These are phyloP conservation scores for Biscutella auriculata DNA, from an alignment of 441 rosid genomes.

Conservation along the genomic window DNA sequence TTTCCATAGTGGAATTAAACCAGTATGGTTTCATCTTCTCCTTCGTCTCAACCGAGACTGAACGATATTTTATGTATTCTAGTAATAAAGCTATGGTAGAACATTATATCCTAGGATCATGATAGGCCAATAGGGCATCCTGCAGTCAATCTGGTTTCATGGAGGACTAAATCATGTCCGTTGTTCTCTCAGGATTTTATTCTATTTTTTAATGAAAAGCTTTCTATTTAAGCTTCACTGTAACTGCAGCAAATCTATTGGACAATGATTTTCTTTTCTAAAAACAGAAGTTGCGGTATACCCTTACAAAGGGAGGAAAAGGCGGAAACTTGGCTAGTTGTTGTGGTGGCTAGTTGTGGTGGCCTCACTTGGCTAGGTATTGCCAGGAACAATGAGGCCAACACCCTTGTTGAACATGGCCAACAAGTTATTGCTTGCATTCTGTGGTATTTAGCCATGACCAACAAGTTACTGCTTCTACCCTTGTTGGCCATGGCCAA, in stretches of 20 bases:
- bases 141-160: background rate
- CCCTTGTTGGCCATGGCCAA: too few species aligned
- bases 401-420: too few species aligned
- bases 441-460: too few species aligned
- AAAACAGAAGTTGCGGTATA: background rate
- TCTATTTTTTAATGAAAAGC: background rate
- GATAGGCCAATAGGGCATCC: background rate
- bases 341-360: too few species aligned
- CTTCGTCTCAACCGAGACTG: slow-evolving; percentile 16
- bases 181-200: slow-evolving; percentile 1
- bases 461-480: too few species aligned
- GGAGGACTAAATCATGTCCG: background rate
- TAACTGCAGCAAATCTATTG: background rate
- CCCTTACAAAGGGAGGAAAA: background rate
- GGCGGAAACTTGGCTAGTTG: slow-evolving; percentile 15
- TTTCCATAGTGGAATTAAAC: background rate
- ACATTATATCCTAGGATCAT: background rate
- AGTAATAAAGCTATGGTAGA: background rate
- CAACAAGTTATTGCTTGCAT: too few species aligned
- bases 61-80: slow-evolving; percentile 12
- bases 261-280: background rate
- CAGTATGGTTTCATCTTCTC: background rate
- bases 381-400: too few species aligned
- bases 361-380: too few species aligned
- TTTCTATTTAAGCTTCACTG: background rate